Evolutionary conservation across 116 monocot genomes (phyloP), one percentile per base, ranked within the genome.

Genomic region (Phalaenopsis hybrid): DNA sequence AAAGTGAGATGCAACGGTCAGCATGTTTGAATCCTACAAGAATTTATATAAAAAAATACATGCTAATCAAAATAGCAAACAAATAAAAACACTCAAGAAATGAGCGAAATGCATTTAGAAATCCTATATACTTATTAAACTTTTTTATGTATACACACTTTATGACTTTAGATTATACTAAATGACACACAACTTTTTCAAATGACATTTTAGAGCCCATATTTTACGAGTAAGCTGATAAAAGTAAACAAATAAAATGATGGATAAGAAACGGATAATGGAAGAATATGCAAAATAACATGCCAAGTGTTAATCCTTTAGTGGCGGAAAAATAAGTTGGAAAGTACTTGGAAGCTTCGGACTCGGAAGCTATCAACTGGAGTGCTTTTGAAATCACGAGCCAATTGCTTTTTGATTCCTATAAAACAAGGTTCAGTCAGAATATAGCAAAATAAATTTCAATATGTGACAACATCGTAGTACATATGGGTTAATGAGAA

Each of bases 391-490:
- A 81, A 69, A 99, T 79, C 68, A 69, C 84, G 61, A 79, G 88
- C 99, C 99, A 99, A 81, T 84, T 99, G 84, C 92, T 89, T 86
- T 88, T 99, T 21, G 86, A 81, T 84, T 99, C 99, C 99, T 99
- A 89, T 72, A 83, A 78, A 59, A 51, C 18, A 79, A 63, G n/a
- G 58, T 23, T 55, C 46, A 65, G 18, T 75, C 33, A 21, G 11
- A 11, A 76, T 23, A 59, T 11, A 79, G 57, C 33, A 46, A 69
- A 78, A 84, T 13, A 51, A 63, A 45, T 16, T 44, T 49, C 48
- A 76, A 61, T 28, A 77, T 6, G 75, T 52, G 55, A 17, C 48
- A 83, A 78, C 1, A 77, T 33, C 31, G 28, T 1, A 59, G 67
- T 13, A 79, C n/a, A 37, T 33, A 57, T 55, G 58, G 23, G 4